These are phyloP conservation scores for Erigeron philadelphicus DNA, from an alignment of 140 eudicot genomes.

Conservation along the genomic window DNA sequence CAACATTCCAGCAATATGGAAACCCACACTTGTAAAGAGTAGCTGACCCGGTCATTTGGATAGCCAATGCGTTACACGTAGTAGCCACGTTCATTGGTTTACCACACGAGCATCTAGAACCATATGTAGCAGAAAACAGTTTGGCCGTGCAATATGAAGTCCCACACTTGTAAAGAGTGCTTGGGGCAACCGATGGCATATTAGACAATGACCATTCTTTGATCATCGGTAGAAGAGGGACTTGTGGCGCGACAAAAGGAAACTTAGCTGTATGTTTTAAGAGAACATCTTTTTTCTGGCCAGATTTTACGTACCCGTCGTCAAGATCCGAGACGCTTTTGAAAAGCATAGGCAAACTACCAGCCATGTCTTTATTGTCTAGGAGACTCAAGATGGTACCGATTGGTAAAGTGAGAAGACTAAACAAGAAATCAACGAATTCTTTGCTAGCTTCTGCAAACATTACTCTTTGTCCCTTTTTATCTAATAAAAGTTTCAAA, in stretches of 20 bases:
- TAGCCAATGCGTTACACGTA: no score
- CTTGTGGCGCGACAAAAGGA: background rate
- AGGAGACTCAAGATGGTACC: slow-evolving; percentile 25
- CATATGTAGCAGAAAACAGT: no score
- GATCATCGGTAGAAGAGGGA: slow-evolving; percentile 7
- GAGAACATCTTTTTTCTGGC: slow-evolving; percentile 16
- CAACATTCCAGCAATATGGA: no score
- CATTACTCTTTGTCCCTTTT: slow-evolving; percentile 20
- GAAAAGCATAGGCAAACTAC: slow-evolving; percentile 14
- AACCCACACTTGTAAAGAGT: no score
- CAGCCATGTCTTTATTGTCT: background rate
- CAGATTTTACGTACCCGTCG: slow-evolving; percentile 14
- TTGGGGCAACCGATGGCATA: background rate
- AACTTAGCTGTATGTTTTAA: slow-evolving; percentile 19
- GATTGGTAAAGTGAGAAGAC: slow-evolving; percentile 20
- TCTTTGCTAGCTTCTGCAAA: slow-evolving; percentile 40
- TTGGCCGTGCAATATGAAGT: no score
- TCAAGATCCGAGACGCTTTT: slow-evolving; percentile 20
- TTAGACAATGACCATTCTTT: background rate
- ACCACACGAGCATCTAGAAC: no score
- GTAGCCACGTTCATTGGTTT: no score
- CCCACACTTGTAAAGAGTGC: background rate
- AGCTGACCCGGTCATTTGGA: no score
- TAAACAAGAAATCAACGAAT: slow-evolving; percentile 24
- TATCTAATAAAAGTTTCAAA: slow-evolving; percentile 32